Base-by-base conservation (phyloP, 1,284 basidiomycete genomes). In the Leccinum subrobustum region DNA sequence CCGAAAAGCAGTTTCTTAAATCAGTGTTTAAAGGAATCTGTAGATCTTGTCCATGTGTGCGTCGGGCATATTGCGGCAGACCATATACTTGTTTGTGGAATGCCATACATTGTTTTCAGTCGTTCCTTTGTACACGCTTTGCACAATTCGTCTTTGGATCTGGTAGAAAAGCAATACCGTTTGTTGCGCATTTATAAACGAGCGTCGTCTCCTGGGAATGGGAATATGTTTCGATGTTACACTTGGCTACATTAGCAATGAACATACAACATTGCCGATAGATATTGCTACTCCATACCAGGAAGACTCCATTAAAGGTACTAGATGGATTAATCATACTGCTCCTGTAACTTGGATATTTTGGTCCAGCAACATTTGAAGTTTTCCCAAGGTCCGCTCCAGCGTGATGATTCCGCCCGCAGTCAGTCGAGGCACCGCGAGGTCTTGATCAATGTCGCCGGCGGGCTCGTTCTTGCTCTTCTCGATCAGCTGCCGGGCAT, bases 391-490 rank as follows among this genome's bases (percentile, higher is more conserved):
- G 63, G 85, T 91, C 78, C 91, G 83, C 75, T 88, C 85, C 52
- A 96, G 78, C 12, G 87, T 85, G 65, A 96, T 86, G 54, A 92
- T 90, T 0, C 92, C 94, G 18, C 94, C 94, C 48, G 84, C 79
- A 0, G 90, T 91, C 68, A 96, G 71, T 58, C 87, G 81, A 11
- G 91, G 89, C 35, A 95, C 85, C 0, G 91, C 91, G 52, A 84
- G 76, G 47, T 89, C 89, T 14, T 76, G 76, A 59, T 84, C 76
- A 12, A 69, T 79, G 33, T 77, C 76, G 44, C 73, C 70, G 31
- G 75, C 72, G 23, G 77, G 29, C 39, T 74, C 65, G 8, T 65
- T 66, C 67, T 78, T 83, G 73, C 89, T 91, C 75, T 88, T 88
- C 64, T 84, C 81, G 60, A 96, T 85, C 39, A 96, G 77, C 12